Percentiles rank a stretch among this genome's conserved stretches.
Evolutionary conservation across 2,329 filamentous ascomycete genomes (phyloP).

Genomic region (Colletotrichum costaricense): DNA sequence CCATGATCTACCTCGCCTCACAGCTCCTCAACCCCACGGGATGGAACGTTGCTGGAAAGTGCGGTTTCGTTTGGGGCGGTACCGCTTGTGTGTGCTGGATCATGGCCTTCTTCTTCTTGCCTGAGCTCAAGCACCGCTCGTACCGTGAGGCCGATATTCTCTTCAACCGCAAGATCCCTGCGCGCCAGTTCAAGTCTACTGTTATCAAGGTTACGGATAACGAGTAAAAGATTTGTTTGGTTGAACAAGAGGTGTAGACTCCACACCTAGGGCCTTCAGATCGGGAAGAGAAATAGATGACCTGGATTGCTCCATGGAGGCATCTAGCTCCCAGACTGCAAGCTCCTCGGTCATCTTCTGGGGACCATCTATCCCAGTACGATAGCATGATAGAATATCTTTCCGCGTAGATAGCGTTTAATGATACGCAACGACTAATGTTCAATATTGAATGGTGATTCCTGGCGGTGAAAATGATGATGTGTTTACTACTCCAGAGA

Average conservation of each 20-base stretch:
- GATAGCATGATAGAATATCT: not conserved
- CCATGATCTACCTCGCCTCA: constrained; percentile 53
- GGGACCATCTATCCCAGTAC: not conserved
- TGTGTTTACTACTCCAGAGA: too few species aligned
- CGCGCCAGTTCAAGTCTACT: constrained; percentile 56
- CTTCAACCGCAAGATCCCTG: constrained; percentile 54
- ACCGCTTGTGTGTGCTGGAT: constrained; percentile 54
- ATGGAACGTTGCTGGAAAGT: constrained; percentile 56
- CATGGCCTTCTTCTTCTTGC: constrained; percentile 54
- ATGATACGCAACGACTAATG: not conserved
- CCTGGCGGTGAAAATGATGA: too few species aligned
- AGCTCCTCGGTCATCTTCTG: not conserved
- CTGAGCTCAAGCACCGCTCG: constrained; percentile 56
- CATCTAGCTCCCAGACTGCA: not conserved
- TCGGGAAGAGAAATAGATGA: not conserved
- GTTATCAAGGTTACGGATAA: constrained; percentile 55
- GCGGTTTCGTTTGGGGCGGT: constrained; percentile 59
- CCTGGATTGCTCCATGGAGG: not conserved
- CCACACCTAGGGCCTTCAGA: not conserved
- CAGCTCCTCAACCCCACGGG: constrained; percentile 52
- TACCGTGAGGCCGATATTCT: constrained; percentile 58
- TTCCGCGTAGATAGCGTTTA: not conserved
- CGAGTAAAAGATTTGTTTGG: constrained; percentile 41
- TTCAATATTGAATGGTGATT: not conserved
- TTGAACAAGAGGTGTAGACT: not conserved